Percentiles rank a stretch among this genome's conserved stretches.
Evolutionary conservation across 352 stramenopile genomes (phyloP).

Genomic region (Phytophthora quininea): DNA sequence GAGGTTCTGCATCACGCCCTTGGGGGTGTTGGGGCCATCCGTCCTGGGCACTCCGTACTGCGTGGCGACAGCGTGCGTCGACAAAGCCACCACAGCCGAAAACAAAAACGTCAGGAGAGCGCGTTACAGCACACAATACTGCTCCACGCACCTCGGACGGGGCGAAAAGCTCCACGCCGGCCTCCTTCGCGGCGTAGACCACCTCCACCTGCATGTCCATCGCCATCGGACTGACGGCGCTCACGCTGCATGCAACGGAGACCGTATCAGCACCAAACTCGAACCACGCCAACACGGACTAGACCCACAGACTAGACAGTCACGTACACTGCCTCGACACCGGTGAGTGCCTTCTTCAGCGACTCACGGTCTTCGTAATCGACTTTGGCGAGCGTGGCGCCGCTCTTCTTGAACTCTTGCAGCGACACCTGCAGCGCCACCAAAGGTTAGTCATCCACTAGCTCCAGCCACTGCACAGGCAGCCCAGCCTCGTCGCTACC

Average conservation of each 20-base stretch:
- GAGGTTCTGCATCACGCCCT: conserved; percentile 11
- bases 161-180: conserved; percentile 19
- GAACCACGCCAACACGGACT: too few species aligned
- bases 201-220: conserved; percentile 1
- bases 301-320: too few species aligned
- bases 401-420: conserved; percentile 12
- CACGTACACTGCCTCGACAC: neutral
- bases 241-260: too few species aligned
- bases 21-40: conserved; percentile 5
- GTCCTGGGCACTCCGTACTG: conserved; percentile 11
- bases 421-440: neutral
- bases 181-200: conserved; percentile 7
- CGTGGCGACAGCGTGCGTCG: too few species aligned
- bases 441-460: too few species aligned
- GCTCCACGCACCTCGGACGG: neutral
- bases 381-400: conserved; percentile 1
- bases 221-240: conserved; percentile 1
- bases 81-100: too few species aligned
- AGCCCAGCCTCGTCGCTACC: neutral
- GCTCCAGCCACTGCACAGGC: too few species aligned
- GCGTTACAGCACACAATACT: too few species aligned
- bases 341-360: conserved; percentile 3
- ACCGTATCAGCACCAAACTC: too few species aligned
- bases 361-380: conserved; percentile 10
- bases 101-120: too few species aligned